These are phyloP conservation scores for Didymosphaeria variabile DNA, from an alignment of 2,329 filamentous ascomycete species.

Conservation along the genomic window DNA sequence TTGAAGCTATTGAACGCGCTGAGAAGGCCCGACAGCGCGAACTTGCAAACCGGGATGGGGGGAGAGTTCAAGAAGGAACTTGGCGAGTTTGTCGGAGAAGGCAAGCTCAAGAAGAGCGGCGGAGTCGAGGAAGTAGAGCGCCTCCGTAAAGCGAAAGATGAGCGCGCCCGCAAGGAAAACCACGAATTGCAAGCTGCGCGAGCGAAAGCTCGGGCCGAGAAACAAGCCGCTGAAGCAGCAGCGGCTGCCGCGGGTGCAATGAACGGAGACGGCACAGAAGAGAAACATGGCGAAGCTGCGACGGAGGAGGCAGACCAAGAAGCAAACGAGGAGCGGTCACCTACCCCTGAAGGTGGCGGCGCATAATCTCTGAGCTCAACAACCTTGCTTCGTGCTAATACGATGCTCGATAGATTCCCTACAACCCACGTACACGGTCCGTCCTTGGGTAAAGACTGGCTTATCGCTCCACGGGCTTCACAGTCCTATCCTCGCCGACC, in stretches of 20 bases:
- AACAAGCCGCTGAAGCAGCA: constrained; percentile 47
- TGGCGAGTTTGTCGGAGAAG: constrained; percentile 83
- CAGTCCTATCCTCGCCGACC: constrained; percentile 12
- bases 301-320: constrained; percentile 33
- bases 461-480: constrained; percentile 26
- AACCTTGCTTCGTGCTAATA: constrained; percentile 34
- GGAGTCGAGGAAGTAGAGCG: constrained; percentile 95
- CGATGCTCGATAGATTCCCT: constrained; percentile 29
- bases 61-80: constrained; percentile 89
- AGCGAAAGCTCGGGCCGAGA: constrained; percentile 56
- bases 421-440: constrained; percentile 31
- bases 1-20: constrained; percentile 97
- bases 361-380: constrained; percentile 36
- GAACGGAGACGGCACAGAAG: constrained; percentile 29
- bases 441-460: constrained; percentile 42
- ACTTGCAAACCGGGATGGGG: constrained; percentile 73
- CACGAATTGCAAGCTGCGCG: constrained; percentile 63
- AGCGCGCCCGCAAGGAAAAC: constrained; percentile 81
- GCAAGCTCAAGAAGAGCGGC: constrained; percentile 93
- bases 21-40: constrained; percentile 92
- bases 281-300: constrained; percentile 33
- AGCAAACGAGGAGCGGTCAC: constrained; percentile 37
- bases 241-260: constrained; percentile 37
- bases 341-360: constrained; percentile 46
- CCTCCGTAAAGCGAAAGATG: constrained; percentile 83